Base-by-base conservation (phyloP, 768 basidiomycete genomes). In the Leucocoprinus leucothites region DNA sequence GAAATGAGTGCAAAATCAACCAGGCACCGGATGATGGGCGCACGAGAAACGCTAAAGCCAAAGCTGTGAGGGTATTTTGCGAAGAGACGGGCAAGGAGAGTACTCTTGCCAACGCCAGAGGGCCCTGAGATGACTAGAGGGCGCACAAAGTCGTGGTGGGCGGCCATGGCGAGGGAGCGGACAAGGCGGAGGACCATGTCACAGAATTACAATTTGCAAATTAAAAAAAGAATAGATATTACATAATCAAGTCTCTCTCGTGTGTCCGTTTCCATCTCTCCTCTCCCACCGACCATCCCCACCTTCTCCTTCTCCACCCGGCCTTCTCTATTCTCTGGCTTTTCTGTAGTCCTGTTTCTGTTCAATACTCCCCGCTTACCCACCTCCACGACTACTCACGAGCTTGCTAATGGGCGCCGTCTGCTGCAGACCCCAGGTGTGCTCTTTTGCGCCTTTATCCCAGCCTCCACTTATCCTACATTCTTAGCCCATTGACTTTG, bases 51-150 rank as follows among this genome's bases (percentile, higher is more conserved):
- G 66, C 87, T 89, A 76, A 98, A 98, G 8, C 91, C 90, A 68
- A 98, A 98, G 57, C 79, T 84, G 69, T 87, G 85, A 2, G 93
- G 94, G 66, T 80, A 82, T 28, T 92, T 88, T 25, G 71, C 72
- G 68, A 98, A 91, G 51, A 98, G 85, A 48, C 85, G 85, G 48
- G 77, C 77, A 48, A 98, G 81, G 28, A 98, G 83, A 0, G 96
- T 96, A 64, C 89, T 91, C 70, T 98, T 98, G 50, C 96, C 96
- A 1, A 94, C 91, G 57, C 95, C 94, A 1, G 92, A 94, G 0
- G 94, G 94, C 0, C 93, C 91, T 52, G 89, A 96, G 58, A 96
- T 76, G 41, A 97, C 85, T 49, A 97, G 84, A 3, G 94, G 94
- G 57, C 88, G 82, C 11, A 80, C 64, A 62, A 84, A 82, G 55